phyloP scores from a whole-genome alignment of 345 rosid species.

The Melaleuca alternifolia region DNA sequence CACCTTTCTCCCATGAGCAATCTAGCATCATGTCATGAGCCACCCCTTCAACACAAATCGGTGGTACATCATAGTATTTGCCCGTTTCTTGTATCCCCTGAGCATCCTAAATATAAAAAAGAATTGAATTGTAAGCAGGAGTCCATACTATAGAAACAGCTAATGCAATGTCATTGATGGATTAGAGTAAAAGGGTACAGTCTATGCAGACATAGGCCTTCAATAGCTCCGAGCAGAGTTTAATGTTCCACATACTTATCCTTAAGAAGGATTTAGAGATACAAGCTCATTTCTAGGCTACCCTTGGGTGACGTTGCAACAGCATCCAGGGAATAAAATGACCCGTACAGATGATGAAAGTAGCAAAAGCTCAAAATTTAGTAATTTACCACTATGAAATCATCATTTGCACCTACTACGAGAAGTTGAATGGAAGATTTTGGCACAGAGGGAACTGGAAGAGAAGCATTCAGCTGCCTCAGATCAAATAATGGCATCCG shows the following conservation, averaged over 20 bases:
- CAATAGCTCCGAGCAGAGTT: background rate
- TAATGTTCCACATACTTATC: background rate
- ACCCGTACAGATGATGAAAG: background rate
- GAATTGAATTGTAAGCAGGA: background rate
- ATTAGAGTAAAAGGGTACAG: background rate
- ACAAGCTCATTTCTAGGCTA: background rate
- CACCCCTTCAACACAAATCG: slow-evolving; percentile 56
- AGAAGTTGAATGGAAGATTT: slow-evolving; percentile 37
- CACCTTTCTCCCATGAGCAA: slow-evolving; percentile 73
- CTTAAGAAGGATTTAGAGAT: background rate
- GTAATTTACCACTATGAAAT: slow-evolving; percentile 70
- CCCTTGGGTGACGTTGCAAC: background rate
- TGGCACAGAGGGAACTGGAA: slow-evolving; percentile 63
- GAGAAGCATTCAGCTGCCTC: slow-evolving; percentile 74
- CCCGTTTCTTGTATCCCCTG: slow-evolving; percentile 67
- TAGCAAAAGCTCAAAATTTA: background rate
- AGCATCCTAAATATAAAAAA: slow-evolving; percentile 27
- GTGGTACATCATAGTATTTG: slow-evolving; percentile 43
- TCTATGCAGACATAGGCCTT: background rate
- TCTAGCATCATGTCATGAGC: slow-evolving; percentile 94
- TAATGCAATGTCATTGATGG: background rate
- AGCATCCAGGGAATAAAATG: background rate
- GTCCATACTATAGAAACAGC: background rate
- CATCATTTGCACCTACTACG: slow-evolving; percentile 66
- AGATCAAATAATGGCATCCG: slow-evolving; percentile 69